Conservation (phyloP, 768 basidiomycete genomes). For the Sutorius australiensis region DNA sequence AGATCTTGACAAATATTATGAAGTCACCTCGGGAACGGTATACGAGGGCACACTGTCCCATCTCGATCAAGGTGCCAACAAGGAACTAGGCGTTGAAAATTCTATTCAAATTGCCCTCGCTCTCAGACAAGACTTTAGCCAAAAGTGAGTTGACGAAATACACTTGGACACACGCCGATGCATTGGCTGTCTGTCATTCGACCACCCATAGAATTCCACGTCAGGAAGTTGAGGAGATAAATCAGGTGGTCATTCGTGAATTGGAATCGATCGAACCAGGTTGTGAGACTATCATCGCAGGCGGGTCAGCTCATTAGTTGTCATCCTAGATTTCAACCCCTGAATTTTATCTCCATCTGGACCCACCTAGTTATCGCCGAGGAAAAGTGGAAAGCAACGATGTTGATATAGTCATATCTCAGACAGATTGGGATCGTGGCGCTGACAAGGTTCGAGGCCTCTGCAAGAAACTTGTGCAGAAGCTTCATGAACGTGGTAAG, state of each 20-base stretch:
- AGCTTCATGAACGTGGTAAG: slow-evolving; percentile 56
- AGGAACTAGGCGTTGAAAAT: slow-evolving; percentile 30
- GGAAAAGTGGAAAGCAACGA: slow-evolving; percentile 82
- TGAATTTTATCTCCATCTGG: neutral
- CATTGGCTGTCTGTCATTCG: neutral
- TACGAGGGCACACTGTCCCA: slow-evolving; percentile 20
- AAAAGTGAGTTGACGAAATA: slow-evolving; percentile 33
- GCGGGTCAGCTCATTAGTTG: slow-evolving; percentile 54
- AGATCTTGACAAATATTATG: slow-evolving; percentile 66
- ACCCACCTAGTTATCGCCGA: slow-evolving; percentile 62
- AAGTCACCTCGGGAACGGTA: slow-evolving; percentile 36
- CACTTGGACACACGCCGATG: neutral
- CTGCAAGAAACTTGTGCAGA: slow-evolving; percentile 54
- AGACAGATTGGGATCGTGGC: slow-evolving; percentile 46
- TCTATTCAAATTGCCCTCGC: slow-evolving; percentile 58
- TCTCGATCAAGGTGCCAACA: slow-evolving; percentile 15
- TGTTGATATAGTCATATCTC: slow-evolving; percentile 86
- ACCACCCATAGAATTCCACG: slow-evolving; percentile 56
- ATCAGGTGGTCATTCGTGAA: slow-evolving; percentile 62
- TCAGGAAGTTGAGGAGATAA: slow-evolving; percentile 75
- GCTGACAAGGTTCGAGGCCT: slow-evolving; percentile 55
- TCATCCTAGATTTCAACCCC: neutral
- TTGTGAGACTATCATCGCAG: slow-evolving; percentile 71
- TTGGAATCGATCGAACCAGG: slow-evolving; percentile 60
- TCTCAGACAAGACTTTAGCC: slow-evolving; percentile 53